Evolutionary conservation across 306 rosid genomes (phyloP).

Genomic region (Vigna hirtella): DNA sequence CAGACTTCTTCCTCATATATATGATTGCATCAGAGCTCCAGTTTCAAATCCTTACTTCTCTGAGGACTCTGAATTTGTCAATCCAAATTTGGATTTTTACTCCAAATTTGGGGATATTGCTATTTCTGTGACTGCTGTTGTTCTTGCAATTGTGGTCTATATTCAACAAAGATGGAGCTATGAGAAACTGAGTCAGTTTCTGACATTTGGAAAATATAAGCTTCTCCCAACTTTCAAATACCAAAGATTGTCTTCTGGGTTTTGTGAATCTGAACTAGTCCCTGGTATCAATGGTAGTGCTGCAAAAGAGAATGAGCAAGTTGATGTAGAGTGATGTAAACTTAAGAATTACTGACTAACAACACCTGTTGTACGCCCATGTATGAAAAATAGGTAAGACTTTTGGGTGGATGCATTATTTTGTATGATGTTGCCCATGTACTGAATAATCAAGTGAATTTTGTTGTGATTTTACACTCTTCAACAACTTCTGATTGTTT

Average conservation of each 20-base stretch:
- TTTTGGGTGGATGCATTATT: conserved; percentile 41
- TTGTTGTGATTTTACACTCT: conserved; percentile 29
- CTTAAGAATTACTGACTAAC: conserved; percentile 42
- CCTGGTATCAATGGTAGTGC: conserved; percentile 52
- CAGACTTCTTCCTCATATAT: conserved; percentile 86
- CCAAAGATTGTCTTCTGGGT: conserved; percentile 73
- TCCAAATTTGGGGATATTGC: conserved; percentile 79
- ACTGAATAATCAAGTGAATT: conserved; percentile 42
- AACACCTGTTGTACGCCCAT: conserved; percentile 39
- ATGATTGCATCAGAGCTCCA: conserved; percentile 72
- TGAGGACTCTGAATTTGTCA: conserved; percentile 74
- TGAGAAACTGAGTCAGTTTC: conserved; percentile 66
- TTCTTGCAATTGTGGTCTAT: conserved; percentile 68
- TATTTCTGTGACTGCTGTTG: conserved; percentile 68
- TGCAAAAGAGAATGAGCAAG: conserved; percentile 54
- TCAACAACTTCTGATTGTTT: conserved; percentile 34
- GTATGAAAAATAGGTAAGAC: conserved; percentile 35
- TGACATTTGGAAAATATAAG: conserved; percentile 57
- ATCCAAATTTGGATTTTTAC: conserved; percentile 74
- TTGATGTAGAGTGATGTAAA: conserved; percentile 52
- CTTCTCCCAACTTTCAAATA: conserved; percentile 78
- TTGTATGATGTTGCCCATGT: conserved; percentile 36
- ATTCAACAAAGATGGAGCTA: conserved; percentile 80
- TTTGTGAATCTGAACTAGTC: conserved; percentile 79
- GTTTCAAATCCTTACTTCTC: conserved; percentile 68